Evolutionary conservation across 2,329 filamentous ascomycete genomes (phyloP).

Genomic region (Microthyrium microscopicum): DNA sequence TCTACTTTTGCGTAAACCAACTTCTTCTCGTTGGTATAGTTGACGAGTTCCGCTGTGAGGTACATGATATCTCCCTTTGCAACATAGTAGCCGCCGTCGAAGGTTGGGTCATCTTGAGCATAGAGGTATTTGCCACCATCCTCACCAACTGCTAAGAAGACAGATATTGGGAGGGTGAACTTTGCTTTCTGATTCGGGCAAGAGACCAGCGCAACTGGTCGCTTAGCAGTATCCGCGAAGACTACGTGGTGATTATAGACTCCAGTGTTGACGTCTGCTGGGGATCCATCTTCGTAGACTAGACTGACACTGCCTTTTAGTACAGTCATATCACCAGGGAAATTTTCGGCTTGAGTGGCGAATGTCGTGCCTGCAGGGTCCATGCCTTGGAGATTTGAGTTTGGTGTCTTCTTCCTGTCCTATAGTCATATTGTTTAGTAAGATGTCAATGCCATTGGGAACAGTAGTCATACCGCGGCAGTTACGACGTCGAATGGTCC

Average conservation of each 20-base stretch:
- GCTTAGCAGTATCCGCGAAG: constrained; percentile 1
- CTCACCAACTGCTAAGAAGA: constrained; percentile 1
- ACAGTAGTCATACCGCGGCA: not conserved
- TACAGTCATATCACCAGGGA: not conserved
- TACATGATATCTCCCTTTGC: not conserved
- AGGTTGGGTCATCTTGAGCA: not conserved
- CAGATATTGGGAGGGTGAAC: not conserved
- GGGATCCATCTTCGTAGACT: not conserved
- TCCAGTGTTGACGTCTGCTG: not conserved
- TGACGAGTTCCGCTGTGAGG: constrained; percentile 2
- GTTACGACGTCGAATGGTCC: constrained; percentile 1
- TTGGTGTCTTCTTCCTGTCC: no score
- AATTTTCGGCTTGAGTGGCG: not conserved
- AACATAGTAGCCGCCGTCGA: constrained; percentile 2
- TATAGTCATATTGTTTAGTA: not conserved
- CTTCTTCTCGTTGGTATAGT: constrained; percentile 1
- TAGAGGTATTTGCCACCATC: not conserved
- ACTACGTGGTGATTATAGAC: constrained; percentile 5
- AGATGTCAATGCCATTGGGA: not conserved
- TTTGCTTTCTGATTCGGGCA: not conserved
- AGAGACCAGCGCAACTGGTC: not conserved
- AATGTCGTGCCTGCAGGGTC: not conserved
- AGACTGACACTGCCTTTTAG: not conserved
- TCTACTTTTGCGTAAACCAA: constrained; percentile 1
- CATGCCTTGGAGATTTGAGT: no score